phyloP scores from a whole-genome alignment of 2,329 filamentous ascomycete species.

The Aureobasidium sp. region DNA sequence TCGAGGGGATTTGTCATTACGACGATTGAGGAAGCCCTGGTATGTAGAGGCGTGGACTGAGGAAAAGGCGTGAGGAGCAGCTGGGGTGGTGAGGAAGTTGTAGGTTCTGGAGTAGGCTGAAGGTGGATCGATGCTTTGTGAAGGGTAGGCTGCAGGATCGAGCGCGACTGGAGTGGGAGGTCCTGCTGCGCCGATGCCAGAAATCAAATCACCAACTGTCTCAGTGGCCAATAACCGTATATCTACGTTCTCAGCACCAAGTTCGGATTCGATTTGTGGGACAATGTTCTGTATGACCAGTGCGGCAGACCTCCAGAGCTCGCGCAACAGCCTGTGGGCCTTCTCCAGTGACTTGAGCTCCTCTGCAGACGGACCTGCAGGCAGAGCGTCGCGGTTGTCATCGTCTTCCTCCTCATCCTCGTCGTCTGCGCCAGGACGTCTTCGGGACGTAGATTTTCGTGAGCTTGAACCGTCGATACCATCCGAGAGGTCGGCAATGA shows the following conservation, averaged over 20 bases:
- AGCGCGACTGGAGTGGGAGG: conserved; percentile 65
- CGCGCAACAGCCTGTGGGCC: conserved; percentile 79
- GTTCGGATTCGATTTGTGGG: conserved; percentile 84
- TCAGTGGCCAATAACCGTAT: conserved; percentile 84
- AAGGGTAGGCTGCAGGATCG: conserved; percentile 81
- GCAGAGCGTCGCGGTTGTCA: conserved; percentile 35
- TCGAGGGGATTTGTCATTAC: conserved; percentile 74
- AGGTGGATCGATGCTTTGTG: conserved; percentile 44
- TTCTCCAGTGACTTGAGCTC: conserved; percentile 84
- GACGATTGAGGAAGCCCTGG: conserved; percentile 74
- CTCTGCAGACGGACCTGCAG: conserved; percentile 64
- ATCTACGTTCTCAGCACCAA: conserved; percentile 82
- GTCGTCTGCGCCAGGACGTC: conserved; percentile 33
- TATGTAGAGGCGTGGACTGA: conserved; percentile 74
- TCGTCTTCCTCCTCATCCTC: conserved; percentile 38
- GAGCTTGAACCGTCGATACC: conserved; percentile 22
- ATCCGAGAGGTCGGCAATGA: conserved; percentile 75
- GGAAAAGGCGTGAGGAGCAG: conserved; percentile 82
- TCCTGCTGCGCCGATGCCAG: conserved; percentile 86
- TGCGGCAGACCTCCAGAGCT: conserved; percentile 89
- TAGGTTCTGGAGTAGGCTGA: conserved; percentile 39
- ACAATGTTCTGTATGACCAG: conserved; percentile 87
- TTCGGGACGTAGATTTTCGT: conserved; percentile 52
- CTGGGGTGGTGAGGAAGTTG: conserved; percentile 68
- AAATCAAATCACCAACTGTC: conserved; percentile 89